These are phyloP conservation scores for Coniochaeta ligniaria DNA, from an alignment of 2,329 filamentous ascomycete genomes.

Conservation along the genomic window DNA sequence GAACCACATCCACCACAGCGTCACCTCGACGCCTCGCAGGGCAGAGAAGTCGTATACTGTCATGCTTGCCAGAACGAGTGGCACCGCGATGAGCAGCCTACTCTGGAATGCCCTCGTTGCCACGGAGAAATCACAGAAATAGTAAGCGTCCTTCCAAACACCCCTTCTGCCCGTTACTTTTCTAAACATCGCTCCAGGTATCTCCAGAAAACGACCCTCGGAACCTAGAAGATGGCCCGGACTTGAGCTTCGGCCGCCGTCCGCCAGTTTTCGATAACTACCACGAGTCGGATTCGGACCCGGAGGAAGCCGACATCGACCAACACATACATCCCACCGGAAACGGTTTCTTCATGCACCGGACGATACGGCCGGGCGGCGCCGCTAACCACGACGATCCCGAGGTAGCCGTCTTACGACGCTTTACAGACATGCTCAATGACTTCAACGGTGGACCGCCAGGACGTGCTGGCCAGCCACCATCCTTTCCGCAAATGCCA, in stretches of 20 bases:
- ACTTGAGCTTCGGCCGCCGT: constrained; percentile 2
- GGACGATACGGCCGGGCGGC: constrained; percentile 17
- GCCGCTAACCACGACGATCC: constrained; percentile 13
- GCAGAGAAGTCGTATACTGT: constrained; percentile 74
- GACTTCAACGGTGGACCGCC: constrained; percentile 20
- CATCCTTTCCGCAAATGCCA: not conserved
- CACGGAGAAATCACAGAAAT: constrained; percentile 77
- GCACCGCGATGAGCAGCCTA: constrained; percentile 59
- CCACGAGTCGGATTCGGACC: constrained; percentile 39
- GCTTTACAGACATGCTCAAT: constrained; percentile 36
- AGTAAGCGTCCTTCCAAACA: constrained; percentile 43
- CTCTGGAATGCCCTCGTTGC: constrained; percentile 70
- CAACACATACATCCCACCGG: constrained; percentile 36
- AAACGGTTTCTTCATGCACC: constrained; percentile 32
- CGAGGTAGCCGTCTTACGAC: constrained; percentile 24
- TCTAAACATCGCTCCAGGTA: constrained; percentile 33
- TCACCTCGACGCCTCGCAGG: constrained; percentile 42
- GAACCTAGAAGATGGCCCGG: constrained; percentile 11
- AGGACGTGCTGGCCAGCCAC: constrained; percentile 5
- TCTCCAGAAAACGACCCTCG: constrained; percentile 57
- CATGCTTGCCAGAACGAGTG: constrained; percentile 77
- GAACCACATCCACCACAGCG: constrained; percentile 1
- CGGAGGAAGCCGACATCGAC: constrained; percentile 52
- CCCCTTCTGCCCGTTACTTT: constrained; percentile 7
- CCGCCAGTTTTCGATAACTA: constrained; percentile 7